Percentiles rank a stretch among this genome's conserved stretches.
Evolutionary conservation across 768 basidiomycete genomes (phyloP).

Genomic region (Lactarius vividus): DNA sequence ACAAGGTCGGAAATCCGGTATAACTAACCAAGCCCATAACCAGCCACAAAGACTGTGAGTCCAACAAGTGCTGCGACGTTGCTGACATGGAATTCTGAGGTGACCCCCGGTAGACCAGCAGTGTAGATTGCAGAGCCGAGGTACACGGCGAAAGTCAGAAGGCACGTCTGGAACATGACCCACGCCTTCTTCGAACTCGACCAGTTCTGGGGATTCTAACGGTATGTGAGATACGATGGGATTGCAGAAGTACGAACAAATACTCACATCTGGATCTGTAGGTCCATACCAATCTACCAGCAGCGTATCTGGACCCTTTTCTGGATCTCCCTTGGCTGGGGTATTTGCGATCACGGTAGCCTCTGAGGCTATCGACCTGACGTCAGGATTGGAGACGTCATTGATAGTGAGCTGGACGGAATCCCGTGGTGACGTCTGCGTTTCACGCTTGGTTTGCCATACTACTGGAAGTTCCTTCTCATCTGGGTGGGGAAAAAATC

Average conservation of each 20-base stretch:
- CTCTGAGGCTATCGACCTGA: slow-evolving; percentile 8
- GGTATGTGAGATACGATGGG: background rate
- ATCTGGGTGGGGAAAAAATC: slow-evolving; percentile 29
- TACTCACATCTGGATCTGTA: slow-evolving; percentile 25
- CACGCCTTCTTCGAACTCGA: slow-evolving; percentile 33
- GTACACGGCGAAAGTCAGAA: slow-evolving; percentile 37
- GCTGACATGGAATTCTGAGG: too few species aligned
- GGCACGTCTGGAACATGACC: slow-evolving; percentile 35
- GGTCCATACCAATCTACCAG: slow-evolving; percentile 34
- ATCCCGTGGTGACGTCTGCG: slow-evolving; percentile 6
- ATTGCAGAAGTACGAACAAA: background rate
- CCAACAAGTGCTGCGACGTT: too few species aligned
- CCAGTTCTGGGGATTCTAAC: slow-evolving; percentile 32
- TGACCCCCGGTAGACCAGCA: slow-evolving; percentile 30
- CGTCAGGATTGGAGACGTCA: background rate
- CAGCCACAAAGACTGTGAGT: too few species aligned
- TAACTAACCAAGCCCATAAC: too few species aligned
- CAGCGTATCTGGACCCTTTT: slow-evolving; percentile 27
- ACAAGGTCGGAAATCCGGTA: too few species aligned
- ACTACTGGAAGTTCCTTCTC: slow-evolving; percentile 22
- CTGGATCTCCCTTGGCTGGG: slow-evolving; percentile 4
- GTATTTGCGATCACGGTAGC: background rate
- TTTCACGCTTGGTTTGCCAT: slow-evolving; percentile 19
- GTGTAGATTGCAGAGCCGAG: slow-evolving; percentile 39
- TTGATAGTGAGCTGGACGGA: background rate